Base-by-base conservation (phyloP, 2,329 filamentous ascomycete species). In the Alternaria arbusti region DNA sequence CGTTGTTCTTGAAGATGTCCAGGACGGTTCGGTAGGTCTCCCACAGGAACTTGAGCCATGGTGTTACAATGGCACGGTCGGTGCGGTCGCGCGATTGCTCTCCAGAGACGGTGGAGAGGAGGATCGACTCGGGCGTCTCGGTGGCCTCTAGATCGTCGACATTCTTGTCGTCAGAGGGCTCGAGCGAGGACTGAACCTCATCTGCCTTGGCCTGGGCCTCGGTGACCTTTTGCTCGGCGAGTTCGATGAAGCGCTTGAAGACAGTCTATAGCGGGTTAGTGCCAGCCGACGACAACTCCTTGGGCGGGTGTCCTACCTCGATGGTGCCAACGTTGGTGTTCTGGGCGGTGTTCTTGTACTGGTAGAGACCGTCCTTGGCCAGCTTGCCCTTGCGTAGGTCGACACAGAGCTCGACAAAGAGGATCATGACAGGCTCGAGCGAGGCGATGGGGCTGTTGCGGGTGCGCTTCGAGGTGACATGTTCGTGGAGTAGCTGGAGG, bases 261-360 rank as follows among this genome's bases (percentile, higher is more conserved):
- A 99, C 96, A 73, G 97, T 86, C 79, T 81, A 65, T 51, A 54
- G 52, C 47, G 43, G 58, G 64, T 71, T 67, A 71, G 71, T 62
- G 25, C 11, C 22, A 11, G 26, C 12, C 17, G n/a, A 2, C 20
- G 22, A 54, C 36, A 56, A 6, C 20, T 15, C n/a, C 13, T 26
- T 17, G 20, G 10, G 36, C 52, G 36, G 36, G 36, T 23, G 5
- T 43, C 60, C 80, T 84, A 93, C 91, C 89, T 98, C 96, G 81
- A 99, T 99, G 66, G 96, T 99, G 74, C 89, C 94, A 72, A 99
- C 94, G 80, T 98, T 98, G 74, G 95, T 97, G 85, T 99, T 99
- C 83, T 99, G 96, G 59, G 94, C 95, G 73, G 97, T 98, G 83
- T 99, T 99, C 88, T 99, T 99, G 88, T 99, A 99, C 82, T 97